Conservation (phyloP, 805 yeast species). For the Kodamaea lidongshanica region DNA sequence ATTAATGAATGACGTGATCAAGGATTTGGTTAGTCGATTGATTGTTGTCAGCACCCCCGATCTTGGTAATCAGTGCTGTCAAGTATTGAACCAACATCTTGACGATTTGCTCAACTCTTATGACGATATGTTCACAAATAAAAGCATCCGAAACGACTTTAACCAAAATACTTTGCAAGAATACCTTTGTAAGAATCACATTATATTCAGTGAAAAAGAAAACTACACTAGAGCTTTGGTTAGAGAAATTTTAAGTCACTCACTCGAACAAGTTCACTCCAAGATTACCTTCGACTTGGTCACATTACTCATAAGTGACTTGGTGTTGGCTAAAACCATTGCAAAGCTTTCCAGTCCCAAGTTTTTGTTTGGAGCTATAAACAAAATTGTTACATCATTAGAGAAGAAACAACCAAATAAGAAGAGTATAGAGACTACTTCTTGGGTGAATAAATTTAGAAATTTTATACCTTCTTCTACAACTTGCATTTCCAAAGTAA, state of each 20-base stretch:
- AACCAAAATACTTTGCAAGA: slow-evolving; percentile 1
- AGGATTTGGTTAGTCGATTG: slow-evolving; percentile 19
- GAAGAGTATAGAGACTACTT: not conserved
- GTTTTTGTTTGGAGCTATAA: slow-evolving; percentile 18
- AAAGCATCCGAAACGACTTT: slow-evolving; percentile 4
- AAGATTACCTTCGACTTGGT: slow-evolving; percentile 20
- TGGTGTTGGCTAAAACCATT: slow-evolving; percentile 21
- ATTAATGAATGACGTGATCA: slow-evolving; percentile 20
- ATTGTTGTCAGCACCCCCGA: slow-evolving; percentile 7
- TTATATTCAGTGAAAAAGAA: slow-evolving; percentile 1
- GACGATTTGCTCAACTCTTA: slow-evolving; percentile 11
- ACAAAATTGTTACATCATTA: slow-evolving; percentile 5
- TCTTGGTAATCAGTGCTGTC: slow-evolving; percentile 20
- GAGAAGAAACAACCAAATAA: slow-evolving; percentile 4
- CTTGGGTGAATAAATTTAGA: not conserved
- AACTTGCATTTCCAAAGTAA: slow-evolving; percentile 1
- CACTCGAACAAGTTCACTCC: slow-evolving; percentile 19
- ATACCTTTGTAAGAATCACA: slow-evolving; percentile 4
- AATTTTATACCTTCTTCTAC: not conserved
- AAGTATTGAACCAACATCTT: slow-evolving; percentile 20
- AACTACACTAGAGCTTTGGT: slow-evolving; percentile 21
- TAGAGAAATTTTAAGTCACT: slow-evolving; percentile 15
- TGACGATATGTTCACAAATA: slow-evolving; percentile 3
- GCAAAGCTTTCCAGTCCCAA: slow-evolving; percentile 20
- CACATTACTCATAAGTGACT: slow-evolving; percentile 22